Percentiles rank a stretch among this genome's conserved stretches.
These are phyloP conservation scores for Plasmodium relictum DNA, from an alignment of 169 alveolate species.

Conservation along the genomic window DNA sequence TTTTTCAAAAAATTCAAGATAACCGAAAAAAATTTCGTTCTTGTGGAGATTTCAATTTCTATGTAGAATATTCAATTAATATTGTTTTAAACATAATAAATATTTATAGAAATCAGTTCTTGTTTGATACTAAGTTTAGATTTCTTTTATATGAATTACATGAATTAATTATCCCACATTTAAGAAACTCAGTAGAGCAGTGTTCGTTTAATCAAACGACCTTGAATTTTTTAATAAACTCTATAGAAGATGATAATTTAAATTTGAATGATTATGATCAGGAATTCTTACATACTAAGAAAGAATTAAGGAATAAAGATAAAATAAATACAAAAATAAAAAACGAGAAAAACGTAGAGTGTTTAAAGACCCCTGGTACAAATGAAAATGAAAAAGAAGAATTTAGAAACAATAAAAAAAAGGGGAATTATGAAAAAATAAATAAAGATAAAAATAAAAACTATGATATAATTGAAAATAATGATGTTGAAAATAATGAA, in stretches of 20 bases:
- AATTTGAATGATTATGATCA: background rate
- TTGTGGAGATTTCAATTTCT: conserved; percentile 58
- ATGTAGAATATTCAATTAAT: conserved; percentile 67
- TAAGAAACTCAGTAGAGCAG: conserved; percentile 28
- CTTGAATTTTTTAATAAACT: conserved; percentile 27
- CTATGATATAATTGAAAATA: too few relatives aligned
- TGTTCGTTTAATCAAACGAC: conserved; percentile 73
- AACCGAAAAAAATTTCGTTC: conserved; percentile 17
- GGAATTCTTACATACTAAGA: too few relatives aligned
- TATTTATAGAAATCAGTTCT: conserved; percentile 72
- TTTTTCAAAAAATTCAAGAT: conserved; percentile 65
- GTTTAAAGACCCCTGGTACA: too few relatives aligned
- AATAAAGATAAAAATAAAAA: too few relatives aligned
- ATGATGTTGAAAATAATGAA: too few relatives aligned
- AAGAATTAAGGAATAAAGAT: too few relatives aligned
- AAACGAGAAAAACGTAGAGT: too few relatives aligned
- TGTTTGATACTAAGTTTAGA: conserved; percentile 60
- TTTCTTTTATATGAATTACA: conserved; percentile 63
- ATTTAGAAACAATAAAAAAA: too few relatives aligned
- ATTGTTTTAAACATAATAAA: conserved; percentile 50
- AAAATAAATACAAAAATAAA: too few relatives aligned
- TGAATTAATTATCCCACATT: conserved; percentile 38
- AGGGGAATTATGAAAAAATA: too few relatives aligned
- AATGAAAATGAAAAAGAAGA: background rate
- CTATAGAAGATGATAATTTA: conserved; percentile 40